A percentile compares a stretch with the other conserved stretches of the same genome.
These are phyloP conservation scores for Corymbia maculata DNA, from an alignment of 345 rosid species.

Conservation along the genomic window DNA sequence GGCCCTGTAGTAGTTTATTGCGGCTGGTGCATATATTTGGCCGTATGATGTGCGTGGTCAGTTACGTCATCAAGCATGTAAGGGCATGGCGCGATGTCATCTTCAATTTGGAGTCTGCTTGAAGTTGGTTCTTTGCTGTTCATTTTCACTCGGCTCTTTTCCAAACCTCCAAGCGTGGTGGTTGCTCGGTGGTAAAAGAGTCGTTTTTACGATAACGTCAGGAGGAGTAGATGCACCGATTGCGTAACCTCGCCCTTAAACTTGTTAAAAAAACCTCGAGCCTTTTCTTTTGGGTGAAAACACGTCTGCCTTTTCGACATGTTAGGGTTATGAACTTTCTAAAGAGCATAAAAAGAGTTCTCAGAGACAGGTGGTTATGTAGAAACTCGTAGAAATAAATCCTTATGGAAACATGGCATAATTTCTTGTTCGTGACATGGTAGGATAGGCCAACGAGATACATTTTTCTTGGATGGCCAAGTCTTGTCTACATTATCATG, in stretches of 20 bases:
- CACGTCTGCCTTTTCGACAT: background rate
- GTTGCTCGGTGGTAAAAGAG: background rate
- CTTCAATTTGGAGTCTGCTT: background rate
- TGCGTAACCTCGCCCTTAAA: background rate
- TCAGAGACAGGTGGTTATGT: background rate
- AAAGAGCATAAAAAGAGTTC: background rate
- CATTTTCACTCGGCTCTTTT: background rate
- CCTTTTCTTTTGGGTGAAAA: background rate
- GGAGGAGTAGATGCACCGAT: background rate
- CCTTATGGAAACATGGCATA: background rate
- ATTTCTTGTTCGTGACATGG: background rate
- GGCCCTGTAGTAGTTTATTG: background rate
- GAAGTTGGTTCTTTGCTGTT: background rate
- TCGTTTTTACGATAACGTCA: background rate
- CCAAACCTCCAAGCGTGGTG: background rate
- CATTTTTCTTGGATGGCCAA: background rate
- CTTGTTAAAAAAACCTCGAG: background rate
- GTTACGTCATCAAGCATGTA: background rate
- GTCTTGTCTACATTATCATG: background rate
- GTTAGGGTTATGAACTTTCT: background rate
- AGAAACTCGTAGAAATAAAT: background rate
- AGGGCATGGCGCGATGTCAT: background rate
- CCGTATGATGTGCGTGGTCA: background rate
- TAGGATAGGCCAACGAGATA: background rate
- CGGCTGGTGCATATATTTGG: background rate